phyloP scores from a whole-genome alignment of 306 rosid species.

The Cicer cuneatum region DNA sequence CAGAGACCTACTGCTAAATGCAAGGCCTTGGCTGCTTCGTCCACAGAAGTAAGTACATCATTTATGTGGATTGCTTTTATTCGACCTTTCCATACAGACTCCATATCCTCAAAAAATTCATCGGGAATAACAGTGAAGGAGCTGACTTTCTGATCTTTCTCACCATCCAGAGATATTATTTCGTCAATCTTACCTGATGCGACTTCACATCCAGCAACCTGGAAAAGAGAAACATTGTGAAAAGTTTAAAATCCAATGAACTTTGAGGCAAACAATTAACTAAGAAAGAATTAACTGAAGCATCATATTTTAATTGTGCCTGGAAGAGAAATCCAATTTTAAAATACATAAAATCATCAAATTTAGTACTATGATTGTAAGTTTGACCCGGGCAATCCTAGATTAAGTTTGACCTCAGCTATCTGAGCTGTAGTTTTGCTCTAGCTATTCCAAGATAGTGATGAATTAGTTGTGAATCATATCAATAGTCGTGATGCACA shows the following conservation, averaged over 20 bases:
- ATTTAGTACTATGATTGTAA: slow-evolving; percentile 3
- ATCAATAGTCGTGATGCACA: neutral
- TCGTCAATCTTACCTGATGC: slow-evolving; percentile 71
- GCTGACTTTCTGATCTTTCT: slow-evolving; percentile 68
- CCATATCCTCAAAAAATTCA: slow-evolving; percentile 92
- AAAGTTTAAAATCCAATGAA: slow-evolving; percentile 32
- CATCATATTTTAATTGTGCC: slow-evolving; percentile 7
- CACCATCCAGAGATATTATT: slow-evolving; percentile 72
- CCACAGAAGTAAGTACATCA: slow-evolving; percentile 69
- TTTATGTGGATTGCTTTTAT: slow-evolving; percentile 79
- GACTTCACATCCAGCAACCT: slow-evolving; percentile 80
- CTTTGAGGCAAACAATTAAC: slow-evolving; percentile 27
- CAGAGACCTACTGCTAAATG: slow-evolving; percentile 71
- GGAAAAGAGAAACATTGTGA: slow-evolving; percentile 33
- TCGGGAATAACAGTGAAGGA: slow-evolving; percentile 71
- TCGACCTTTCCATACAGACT: slow-evolving; percentile 87
- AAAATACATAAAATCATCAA: slow-evolving; percentile 10
- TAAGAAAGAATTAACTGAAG: slow-evolving; percentile 22
- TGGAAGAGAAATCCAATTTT: slow-evolving; percentile 28
- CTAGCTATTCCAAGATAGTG: neutral
- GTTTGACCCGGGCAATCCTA: neutral
- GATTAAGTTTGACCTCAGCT: slow-evolving; percentile 4
- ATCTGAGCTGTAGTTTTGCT: neutral
- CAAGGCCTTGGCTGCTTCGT: slow-evolving; percentile 77
- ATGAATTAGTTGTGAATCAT: neutral